These are phyloP conservation scores for Xylaria multiplex DNA, from an alignment of 2,329 filamentous ascomycete genomes.

Conservation along the genomic window DNA sequence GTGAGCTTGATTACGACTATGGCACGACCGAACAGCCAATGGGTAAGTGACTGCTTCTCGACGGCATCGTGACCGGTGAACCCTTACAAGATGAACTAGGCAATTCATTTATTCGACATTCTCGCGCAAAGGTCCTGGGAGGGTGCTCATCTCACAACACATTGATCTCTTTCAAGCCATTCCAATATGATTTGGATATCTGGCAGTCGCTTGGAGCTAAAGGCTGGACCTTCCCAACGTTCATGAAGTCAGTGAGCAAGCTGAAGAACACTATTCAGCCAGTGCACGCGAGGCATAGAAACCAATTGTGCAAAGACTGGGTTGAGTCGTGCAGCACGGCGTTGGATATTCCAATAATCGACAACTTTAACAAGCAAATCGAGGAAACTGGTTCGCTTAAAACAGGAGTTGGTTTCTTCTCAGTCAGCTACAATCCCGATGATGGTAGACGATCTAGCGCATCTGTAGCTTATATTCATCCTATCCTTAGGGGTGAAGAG, in stretches of 20 bases:
- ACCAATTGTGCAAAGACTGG: constrained; percentile 93
- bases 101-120: constrained; percentile 92
- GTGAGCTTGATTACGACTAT: constrained; percentile 92
- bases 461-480: constrained; percentile 92
- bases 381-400: constrained; percentile 75
- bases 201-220: constrained; percentile 85
- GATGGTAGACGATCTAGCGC: constrained; percentile 85
- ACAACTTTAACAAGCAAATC: constrained; percentile 90
- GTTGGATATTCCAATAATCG: constrained; percentile 81
- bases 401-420: constrained; percentile 88
- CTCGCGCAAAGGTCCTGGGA: constrained; percentile 89
- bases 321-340: constrained; percentile 81
- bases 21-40: constrained; percentile 88
- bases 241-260: constrained; percentile 84
- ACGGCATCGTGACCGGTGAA: constrained; percentile 11
- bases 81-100: constrained; percentile 59
- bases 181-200: constrained; percentile 85
- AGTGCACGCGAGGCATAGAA: constrained; percentile 84
- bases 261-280: constrained; percentile 91
- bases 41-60: constrained; percentile 55
- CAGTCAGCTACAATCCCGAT: constrained; percentile 89
- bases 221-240: constrained; percentile 87
- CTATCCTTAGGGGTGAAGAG: constrained; percentile 85
- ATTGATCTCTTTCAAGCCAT: constrained; percentile 90
- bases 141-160: constrained; percentile 96